Evolutionary conservation across 306 rosid species (phyloP).

Genomic region (Pyrus bretschneideri): DNA sequence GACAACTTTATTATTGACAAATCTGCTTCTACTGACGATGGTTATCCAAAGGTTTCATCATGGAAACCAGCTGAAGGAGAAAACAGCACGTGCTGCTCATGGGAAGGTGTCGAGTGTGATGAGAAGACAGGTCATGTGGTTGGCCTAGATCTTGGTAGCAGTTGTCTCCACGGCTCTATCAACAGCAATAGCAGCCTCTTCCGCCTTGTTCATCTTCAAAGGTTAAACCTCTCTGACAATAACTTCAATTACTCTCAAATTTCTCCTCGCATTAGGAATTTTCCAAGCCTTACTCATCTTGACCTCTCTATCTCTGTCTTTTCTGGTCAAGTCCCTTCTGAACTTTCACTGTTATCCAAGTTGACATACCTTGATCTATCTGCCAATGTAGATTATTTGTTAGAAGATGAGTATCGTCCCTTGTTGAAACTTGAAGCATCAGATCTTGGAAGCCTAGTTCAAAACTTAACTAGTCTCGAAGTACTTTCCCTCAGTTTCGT

Average conservation of each 20-base stretch:
- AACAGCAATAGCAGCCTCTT: background rate
- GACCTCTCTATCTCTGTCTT: too few relatives aligned
- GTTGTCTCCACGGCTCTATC: slow-evolving; percentile 1
- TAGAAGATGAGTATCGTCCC: too few relatives aligned
- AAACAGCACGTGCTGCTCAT: slow-evolving; percentile 3
- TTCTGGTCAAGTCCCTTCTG: too few relatives aligned
- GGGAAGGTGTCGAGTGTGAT: slow-evolving; percentile 10
- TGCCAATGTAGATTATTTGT: too few relatives aligned
- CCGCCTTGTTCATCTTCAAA: background rate
- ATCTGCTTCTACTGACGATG: background rate
- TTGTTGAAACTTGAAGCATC: too few relatives aligned
- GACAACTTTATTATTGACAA: background rate
- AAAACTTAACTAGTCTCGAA: too few relatives aligned
- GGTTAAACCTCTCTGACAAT: background rate
- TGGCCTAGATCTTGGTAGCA: slow-evolving; percentile 5
- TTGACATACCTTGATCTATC: too few relatives aligned
- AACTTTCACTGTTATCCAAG: too few relatives aligned
- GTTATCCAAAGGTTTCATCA: background rate
- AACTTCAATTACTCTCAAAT: background rate
- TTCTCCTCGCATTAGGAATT: background rate
- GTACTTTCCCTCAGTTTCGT: too few relatives aligned
- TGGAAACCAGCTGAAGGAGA: background rate
- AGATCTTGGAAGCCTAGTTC: too few relatives aligned
- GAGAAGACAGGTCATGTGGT: background rate
- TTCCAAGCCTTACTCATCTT: background rate